Conservation (phyloP, 2,329 filamentous ascomycete genomes). For the Aspergillus clavatus region DNA sequence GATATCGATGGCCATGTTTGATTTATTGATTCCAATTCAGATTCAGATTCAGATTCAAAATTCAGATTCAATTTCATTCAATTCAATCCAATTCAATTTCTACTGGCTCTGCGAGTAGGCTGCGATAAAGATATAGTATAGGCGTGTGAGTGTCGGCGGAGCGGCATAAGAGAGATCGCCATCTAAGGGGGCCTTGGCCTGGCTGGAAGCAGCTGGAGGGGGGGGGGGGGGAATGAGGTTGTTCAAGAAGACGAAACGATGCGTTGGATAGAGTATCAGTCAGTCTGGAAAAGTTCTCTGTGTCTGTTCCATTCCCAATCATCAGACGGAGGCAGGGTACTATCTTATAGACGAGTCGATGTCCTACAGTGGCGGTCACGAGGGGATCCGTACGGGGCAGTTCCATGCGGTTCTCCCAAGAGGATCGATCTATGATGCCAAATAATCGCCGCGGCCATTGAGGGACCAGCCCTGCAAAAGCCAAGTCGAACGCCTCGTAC, state of each 20-base stretch:
- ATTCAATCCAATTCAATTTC: constrained; percentile 6
- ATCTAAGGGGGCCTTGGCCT: constrained; percentile 22
- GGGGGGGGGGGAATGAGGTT: too few species aligned
- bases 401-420: constrained; percentile 1
- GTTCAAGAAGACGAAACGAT: too few species aligned
- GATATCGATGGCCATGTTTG: constrained; percentile 51
- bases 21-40: constrained; percentile 1
- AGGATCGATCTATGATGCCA: too few species aligned
- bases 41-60: constrained; percentile 16
- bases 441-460: too few species aligned
- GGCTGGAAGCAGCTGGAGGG: too few species aligned
- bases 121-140: constrained; percentile 33
- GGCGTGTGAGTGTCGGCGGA: constrained; percentile 28
- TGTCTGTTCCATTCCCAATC: too few species aligned
- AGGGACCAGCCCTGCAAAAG: too few species aligned
- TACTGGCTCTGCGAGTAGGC: constrained; percentile 28
- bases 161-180: constrained; percentile 29
- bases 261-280: too few species aligned
- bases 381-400: constrained; percentile 1
- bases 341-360: too few species aligned
- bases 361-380: background rate
- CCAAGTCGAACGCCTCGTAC: background rate
- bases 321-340: too few species aligned
- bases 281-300: too few species aligned
- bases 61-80: constrained; percentile 22